Conservation (phyloP, 345 rosid species). For the Syzygium jambos region DNA sequence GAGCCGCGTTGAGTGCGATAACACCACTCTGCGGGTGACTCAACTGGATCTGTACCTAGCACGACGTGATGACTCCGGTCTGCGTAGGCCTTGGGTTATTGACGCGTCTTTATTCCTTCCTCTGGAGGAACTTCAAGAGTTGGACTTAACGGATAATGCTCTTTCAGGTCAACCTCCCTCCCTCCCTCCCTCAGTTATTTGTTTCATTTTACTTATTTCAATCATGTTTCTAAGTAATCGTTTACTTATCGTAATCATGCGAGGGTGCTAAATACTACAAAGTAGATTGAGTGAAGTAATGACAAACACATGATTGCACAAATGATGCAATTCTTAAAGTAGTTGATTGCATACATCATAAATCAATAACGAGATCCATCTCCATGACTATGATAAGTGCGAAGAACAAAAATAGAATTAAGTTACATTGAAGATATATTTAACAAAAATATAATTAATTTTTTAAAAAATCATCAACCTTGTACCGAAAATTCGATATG, state of each 20-base stretch:
- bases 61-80: no score
- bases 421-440: no score
- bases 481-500: no score
- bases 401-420: background rate
- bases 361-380: background rate
- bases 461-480: no score
- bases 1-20: background rate
- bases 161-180: background rate
- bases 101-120: background rate
- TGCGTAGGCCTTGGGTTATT: background rate
- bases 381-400: background rate
- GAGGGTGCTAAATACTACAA: background rate
- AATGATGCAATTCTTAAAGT: background rate
- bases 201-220: background rate
- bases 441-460: no score
- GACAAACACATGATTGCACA: background rate
- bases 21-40: background rate
- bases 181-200: background rate
- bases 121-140: background rate
- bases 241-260: background rate
- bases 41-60: background rate
- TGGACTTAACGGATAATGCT: fast-evolving
- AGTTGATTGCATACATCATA: background rate
- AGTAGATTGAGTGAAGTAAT: background rate
- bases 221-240: background rate